phyloP scores from a whole-genome alignment of 1,139 yeast species.

The Pichia sp. region DNA sequence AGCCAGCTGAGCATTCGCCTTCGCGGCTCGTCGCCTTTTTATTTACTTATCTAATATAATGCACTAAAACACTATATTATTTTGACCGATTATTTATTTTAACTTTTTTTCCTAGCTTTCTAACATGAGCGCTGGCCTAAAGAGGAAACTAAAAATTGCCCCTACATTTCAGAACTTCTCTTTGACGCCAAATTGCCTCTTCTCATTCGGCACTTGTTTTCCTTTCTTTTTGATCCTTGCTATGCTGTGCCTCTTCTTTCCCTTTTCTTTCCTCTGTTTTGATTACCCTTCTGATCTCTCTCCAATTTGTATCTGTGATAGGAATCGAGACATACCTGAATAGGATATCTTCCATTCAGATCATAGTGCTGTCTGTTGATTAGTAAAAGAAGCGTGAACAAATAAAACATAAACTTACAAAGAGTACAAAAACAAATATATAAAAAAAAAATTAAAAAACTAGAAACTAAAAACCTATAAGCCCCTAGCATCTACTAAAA shows the following conservation, averaged over 20 bases:
- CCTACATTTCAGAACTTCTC: not conserved
- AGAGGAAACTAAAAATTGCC: not conserved
- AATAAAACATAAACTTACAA: not conserved
- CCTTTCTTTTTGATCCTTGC: not conserved
- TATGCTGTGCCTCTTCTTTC: not conserved
- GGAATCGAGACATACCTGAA: not conserved
- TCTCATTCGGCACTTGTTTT: not conserved
- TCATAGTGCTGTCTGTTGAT: not conserved
- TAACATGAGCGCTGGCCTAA: not conserved
- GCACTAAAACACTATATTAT: too few relatives aligned
- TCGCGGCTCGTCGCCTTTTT: constrained; percentile 5
- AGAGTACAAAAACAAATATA: not conserved
- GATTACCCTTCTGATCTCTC: not conserved
- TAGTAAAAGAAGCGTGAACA: not conserved
- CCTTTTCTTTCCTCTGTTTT: not conserved
- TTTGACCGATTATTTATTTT: not conserved
- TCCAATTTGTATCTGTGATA: not conserved
- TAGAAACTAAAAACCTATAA: not conserved
- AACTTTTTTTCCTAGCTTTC: not conserved
- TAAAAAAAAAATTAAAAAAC: constrained; percentile 1
- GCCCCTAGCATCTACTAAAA: too few relatives aligned
- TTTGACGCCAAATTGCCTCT: not conserved
- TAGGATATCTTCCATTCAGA: not conserved
- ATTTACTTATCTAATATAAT: not conserved
- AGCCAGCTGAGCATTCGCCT: not conserved